These are phyloP conservation scores for Lentinula sp. DNA, from an alignment of 768 basidiomycete species.

Conservation along the genomic window DNA sequence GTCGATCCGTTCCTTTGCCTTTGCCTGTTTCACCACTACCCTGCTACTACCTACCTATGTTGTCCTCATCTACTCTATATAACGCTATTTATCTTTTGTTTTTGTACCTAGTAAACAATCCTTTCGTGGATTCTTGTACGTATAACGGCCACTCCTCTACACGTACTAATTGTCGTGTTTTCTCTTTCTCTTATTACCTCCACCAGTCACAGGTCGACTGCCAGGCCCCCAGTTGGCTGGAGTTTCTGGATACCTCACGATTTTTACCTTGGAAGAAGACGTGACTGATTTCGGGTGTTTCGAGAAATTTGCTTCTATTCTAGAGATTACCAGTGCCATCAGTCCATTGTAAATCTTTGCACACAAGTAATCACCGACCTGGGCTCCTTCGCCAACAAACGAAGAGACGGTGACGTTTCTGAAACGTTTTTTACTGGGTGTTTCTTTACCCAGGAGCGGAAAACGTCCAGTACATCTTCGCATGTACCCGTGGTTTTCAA, in stretches of 20 bases:
- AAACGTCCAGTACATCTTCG: constrained; percentile 71
- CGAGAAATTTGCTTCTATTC: constrained; percentile 66
- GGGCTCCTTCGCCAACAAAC: constrained; percentile 63
- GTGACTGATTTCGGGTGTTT: constrained; percentile 63
- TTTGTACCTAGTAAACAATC: constrained; percentile 1
- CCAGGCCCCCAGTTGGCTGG: constrained; percentile 96
- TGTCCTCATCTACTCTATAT: neutral
- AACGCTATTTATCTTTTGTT: neutral
- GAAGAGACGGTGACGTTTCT: constrained; percentile 61
- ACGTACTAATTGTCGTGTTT: constrained; percentile 1
- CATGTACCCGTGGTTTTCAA: constrained; percentile 84
- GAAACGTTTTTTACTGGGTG: constrained; percentile 84
- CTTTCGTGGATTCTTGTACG: constrained; percentile 2
- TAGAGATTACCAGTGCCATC: constrained; percentile 17
- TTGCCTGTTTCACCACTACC: neutral
- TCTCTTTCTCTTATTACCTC: constrained; percentile 19
- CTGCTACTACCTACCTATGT: neutral
- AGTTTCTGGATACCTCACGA: constrained; percentile 88
- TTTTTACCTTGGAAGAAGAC: constrained; percentile 58
- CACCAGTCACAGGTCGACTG: constrained; percentile 41
- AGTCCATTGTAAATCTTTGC: constrained; percentile 2
- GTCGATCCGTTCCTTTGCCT: neutral
- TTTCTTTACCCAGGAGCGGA: constrained; percentile 76
- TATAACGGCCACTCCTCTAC: neutral
- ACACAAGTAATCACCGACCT: constrained; percentile 36